phyloP scores from a whole-genome alignment of 2,329 filamentous ascomycete species.

The Curvularia sp. region DNA sequence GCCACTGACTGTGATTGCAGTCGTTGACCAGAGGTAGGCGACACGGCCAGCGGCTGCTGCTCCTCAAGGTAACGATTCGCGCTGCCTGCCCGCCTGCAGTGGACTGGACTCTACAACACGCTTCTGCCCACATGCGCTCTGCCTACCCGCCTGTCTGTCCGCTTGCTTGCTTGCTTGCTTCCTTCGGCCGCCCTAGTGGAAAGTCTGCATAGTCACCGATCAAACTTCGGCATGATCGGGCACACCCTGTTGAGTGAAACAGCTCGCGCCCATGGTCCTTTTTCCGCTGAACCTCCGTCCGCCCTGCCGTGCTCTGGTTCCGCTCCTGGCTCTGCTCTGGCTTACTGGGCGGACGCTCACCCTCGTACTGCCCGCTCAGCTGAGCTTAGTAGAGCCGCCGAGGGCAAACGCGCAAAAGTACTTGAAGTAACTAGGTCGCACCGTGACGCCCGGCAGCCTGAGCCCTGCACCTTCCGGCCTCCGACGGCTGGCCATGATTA shows the following conservation, averaged over 20 bases:
- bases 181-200: constrained; percentile 12
- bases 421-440: constrained; percentile 12
- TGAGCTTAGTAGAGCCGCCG: constrained; percentile 3
- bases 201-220: constrained; percentile 17
- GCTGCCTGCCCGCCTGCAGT: not conserved
- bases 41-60: constrained; percentile 4
- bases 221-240: constrained; percentile 21
- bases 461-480: constrained; percentile 10
- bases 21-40: not conserved
- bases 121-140: not conserved
- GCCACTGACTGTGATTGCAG: constrained; percentile 6
- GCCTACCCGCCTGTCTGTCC: not conserved
- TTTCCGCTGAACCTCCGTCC: constrained; percentile 11
- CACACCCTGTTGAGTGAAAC: constrained; percentile 25
- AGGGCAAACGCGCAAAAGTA: constrained; percentile 15
- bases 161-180: constrained; percentile 1
- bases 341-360: constrained; percentile 13
- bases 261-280: constrained; percentile 17
- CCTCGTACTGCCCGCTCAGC: not conserved
- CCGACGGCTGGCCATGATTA: constrained; percentile 23
- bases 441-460: constrained; percentile 17
- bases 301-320: constrained; percentile 10
- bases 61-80: constrained; percentile 1
- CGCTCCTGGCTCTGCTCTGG: constrained; percentile 1
- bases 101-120: not conserved